Evolutionary conservation across 108 stramenopile species (phyloP), one percentile per base, ranked within the genome.

Genomic region (Stephanodiscus triporus): DNA sequence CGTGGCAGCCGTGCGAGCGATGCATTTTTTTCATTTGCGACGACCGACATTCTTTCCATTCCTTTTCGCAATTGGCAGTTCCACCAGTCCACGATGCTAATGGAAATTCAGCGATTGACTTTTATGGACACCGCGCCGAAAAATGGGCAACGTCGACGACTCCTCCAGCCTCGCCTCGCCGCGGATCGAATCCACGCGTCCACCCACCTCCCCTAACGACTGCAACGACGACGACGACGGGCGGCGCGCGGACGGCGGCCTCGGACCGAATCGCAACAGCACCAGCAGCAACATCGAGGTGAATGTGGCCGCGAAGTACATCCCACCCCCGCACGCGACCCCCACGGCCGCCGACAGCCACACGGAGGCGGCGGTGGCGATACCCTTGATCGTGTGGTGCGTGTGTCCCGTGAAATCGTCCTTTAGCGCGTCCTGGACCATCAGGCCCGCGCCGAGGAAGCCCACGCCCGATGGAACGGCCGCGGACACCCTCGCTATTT

Each of bases 391-490:
- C 40, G 40, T 40, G 40, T 83, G 75, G 0, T 62, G 54, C n/a
- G 67, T 62, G 40, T 80, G 81, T 26, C 83, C 84, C 13, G 24
- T 56, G 16, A 68, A 68, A 26, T 66, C 69, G 17, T 86, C 82
- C 58, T 84, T 80, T 17, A 80, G 63, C 49, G 76, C 64, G 32
- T 76, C 70, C 66, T 95, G 91, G 49, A 89, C 90, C 45, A 95
- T 91, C 40, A 95, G 63, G 8, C 82, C 93, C 9, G 88, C 85
- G 11, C 93, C 91, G 27, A 91, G 78, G 68, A 91, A 95, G 17
- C 90, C 91, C 27, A 91, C 91, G 5, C 91, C 93, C 3, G 82
- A 86, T 9, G 90, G 93, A 57, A 91, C 88, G 0, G 91, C 90
- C n/a, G 94, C 91, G 43, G 84, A 80, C 3, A 93, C 78, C 38